These are phyloP conservation scores for Raffaelea albimanens DNA, from an alignment of 2,329 filamentous ascomycete genomes.

Conservation along the genomic window DNA sequence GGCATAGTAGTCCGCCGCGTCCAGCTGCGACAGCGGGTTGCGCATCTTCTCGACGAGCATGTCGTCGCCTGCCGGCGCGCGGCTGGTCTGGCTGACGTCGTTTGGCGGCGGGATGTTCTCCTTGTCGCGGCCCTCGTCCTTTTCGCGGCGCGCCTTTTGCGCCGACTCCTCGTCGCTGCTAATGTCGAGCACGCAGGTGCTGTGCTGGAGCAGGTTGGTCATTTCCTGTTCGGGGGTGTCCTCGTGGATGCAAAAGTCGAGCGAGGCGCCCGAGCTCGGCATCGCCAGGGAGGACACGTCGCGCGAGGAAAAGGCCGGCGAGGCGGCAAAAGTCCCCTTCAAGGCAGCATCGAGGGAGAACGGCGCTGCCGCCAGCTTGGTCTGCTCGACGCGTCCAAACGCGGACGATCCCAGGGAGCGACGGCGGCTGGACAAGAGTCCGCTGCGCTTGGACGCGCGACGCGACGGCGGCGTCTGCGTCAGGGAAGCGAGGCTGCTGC, in stretches of 20 bases:
- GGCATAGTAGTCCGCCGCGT: conserved; percentile 57
- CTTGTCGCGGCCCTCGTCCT: conserved; percentile 63
- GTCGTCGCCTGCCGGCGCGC: conserved; percentile 26
- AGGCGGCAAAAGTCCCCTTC: conserved; percentile 48
- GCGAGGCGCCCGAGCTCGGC: conserved; percentile 50
- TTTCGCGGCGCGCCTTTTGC: conserved; percentile 39
- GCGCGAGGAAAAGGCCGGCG: conserved; percentile 12
- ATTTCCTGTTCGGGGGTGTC: conserved; percentile 86
- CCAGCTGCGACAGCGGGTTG: conserved; percentile 56
- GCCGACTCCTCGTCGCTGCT: conserved; percentile 74
- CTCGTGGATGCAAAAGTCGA: conserved; percentile 93
- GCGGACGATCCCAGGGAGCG: conserved; percentile 45
- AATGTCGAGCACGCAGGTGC: conserved; percentile 77
- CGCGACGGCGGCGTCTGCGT: conserved; percentile 68
- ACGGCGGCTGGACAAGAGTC: conserved; percentile 58
- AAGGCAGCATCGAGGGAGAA: conserved; percentile 82
- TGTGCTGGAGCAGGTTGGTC: conserved; percentile 87
- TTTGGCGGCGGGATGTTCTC: conserved; percentile 80
- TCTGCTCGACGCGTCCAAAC: conserved; percentile 62
- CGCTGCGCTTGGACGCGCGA: conserved; percentile 54
- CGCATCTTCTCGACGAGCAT: conserved; percentile 57
- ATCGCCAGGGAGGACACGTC: conserved; percentile 23
- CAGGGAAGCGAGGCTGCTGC: conserved; percentile 29
- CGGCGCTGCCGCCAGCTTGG: conserved; percentile 46
- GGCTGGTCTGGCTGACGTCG: conserved; percentile 50